These are phyloP conservation scores for Solanum dulcamara DNA, from an alignment of 257 asterid genomes.

Conservation along the genomic window DNA sequence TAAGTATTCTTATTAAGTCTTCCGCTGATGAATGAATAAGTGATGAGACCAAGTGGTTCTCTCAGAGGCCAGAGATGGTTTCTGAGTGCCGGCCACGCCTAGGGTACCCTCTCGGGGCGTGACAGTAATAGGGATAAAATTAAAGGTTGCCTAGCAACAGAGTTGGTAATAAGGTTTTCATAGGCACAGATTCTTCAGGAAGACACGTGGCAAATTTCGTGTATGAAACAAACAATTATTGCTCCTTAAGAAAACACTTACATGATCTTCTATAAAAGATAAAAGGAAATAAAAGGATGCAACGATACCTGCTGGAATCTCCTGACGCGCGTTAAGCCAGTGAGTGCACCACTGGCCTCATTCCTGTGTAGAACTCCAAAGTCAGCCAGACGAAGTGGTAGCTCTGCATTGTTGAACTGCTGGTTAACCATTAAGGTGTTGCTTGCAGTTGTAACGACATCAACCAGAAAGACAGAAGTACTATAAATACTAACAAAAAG, in stretches of 20 bases:
- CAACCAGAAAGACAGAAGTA: neutral
- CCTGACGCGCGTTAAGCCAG: conserved; percentile 96
- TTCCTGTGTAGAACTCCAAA: conserved; percentile 96
- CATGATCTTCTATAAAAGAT: neutral
- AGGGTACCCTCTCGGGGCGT: too few species aligned
- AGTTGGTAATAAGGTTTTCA: neutral
- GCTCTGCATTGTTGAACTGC: conserved; percentile 39
- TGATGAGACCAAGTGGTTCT: too few species aligned
- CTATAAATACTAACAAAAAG: neutral
- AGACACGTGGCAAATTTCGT: neutral
- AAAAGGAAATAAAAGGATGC: neutral
- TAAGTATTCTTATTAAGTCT: too few species aligned
- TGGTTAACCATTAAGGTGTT: neutral
- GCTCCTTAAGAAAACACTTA: neutral
- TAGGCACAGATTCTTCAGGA: neutral
- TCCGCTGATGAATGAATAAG: too few species aligned
- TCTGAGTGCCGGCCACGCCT: too few species aligned
- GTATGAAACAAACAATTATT: neutral
- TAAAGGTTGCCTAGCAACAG: neutral
- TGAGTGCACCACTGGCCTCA: conserved; percentile 98
- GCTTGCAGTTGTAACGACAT: neutral
- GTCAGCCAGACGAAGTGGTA: conserved; percentile 95
- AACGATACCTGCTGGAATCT: conserved; percentile 89
- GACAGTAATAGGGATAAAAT: conserved; percentile 17
- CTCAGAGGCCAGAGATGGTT: too few species aligned